Base-by-base conservation (phyloP, 106 monocot genomes). In the Dendrobium chrysotoxum region DNA sequence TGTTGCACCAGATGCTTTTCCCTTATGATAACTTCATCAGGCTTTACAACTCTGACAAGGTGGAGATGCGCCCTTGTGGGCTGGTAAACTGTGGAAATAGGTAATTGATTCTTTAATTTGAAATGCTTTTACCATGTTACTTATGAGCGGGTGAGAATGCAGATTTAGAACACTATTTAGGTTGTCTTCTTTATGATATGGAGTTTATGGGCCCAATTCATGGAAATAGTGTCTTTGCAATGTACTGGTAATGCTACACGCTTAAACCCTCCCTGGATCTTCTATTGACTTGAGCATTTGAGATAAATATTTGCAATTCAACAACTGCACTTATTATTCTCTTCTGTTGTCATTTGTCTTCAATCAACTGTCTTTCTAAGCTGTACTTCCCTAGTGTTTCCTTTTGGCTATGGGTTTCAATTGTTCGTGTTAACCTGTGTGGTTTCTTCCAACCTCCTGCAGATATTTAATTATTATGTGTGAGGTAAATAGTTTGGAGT, bases 21-120 rank as follows among this genome's bases (percentile, higher is more conserved):
- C 85, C 90, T 13, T 94, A 97, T 84, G 90, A 94, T 54, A 80
- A 81, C 40, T 97, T 94, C 73, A 76, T 91, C 75, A 94, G 87
- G 74, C 89, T 97, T 65, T 97, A 90, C 87, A 88, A 82, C 64
- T 79, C 72, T 73, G 88, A 91, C n/a, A 89, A 90, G 72, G 83
- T 87, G 80, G 92, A 89, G 66, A 81, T 97, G 82, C 88, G 40
- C 15, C 97, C 97, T 18, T 94, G 87, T 80, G 97, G 97, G 53
- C 92, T 97, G 40, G 80, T 80, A 44, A 97, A 97, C 76, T 88
- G 87, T 81, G 97, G 97, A 38, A 97, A 97, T 83, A 97, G 97
- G 97, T 97, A 87, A 85, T 26, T 70, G 15, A 4, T 70, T 70
- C 31, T 35, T 30, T 70, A 70, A 70, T 35, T 70, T 70, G 15